Base-by-base conservation (phyloP, 371 early-diverging fungal species). In the Mucor lusitanicus region DNA sequence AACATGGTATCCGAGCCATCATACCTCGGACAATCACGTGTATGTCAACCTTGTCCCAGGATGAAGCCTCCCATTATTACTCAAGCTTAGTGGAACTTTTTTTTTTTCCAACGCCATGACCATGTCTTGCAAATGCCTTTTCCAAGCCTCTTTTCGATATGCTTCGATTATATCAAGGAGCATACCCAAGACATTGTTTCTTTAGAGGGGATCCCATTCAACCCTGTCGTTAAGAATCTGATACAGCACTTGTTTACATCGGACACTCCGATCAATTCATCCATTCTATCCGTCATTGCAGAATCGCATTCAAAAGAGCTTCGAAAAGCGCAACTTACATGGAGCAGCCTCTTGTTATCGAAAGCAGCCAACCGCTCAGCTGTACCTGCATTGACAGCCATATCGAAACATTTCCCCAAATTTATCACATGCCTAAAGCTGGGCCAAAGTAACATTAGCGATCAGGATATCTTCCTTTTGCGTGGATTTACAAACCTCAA, bases 61-160 rank as follows among this genome's bases (percentile, higher is more conserved):
- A 25, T 25, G 21, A 9, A 35, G 3, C 1, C 21, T 46, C 46
- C 30, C n/a, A n/a, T n/a, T n/a, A 42, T 42, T 42, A 42, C n/a
- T 42, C 13, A 17, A 42, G n/a, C n/a, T 42, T 15, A 37, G 1
- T 37, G 37, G 37, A 37, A 13, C 35, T 40, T 40, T 40, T 40
- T 15, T 19, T 40, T 40, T 37, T 37, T 37, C 3, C 6, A 44
- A 21, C 11, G 46, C 6, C 46, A 46, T 46, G 8, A 46, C 40
- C 21, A 46, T 46, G 46, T 21, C 9, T 53, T 27, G 53, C 27
- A 27, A 53, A 67, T 67, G 68, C 5, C 54, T 53, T 39, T 71
- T 23, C 33, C 57, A 12, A 67, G 68, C 17, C 61, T 74, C 13
- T 74, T 70, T 56, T 46, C 54, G 19, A 67, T 74, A 32, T 74